These are phyloP conservation scores for Suhomyces vadensis DNA, from an alignment of 805 yeast genomes.

Conservation along the genomic window DNA sequence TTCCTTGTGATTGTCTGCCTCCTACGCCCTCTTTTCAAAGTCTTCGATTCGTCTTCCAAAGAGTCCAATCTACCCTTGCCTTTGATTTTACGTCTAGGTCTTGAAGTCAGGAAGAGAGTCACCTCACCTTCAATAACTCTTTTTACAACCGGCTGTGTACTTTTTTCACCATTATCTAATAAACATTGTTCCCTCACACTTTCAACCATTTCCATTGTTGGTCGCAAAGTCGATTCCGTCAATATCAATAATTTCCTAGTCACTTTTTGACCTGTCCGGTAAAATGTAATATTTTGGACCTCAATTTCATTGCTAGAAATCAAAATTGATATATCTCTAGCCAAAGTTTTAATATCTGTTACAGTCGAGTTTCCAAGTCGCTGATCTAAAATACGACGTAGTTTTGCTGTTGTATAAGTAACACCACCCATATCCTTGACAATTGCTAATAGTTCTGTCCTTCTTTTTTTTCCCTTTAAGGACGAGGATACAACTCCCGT, in stretches of 20 bases:
- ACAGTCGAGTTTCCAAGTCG: slow-evolving; percentile 26
- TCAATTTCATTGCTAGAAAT: slow-evolving; percentile 24
- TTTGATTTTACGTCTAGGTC: slow-evolving; percentile 8
- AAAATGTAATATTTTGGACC: slow-evolving; percentile 24
- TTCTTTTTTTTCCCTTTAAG: slow-evolving; percentile 31
- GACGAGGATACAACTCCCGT: slow-evolving; percentile 13
- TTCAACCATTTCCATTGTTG: slow-evolving; percentile 30
- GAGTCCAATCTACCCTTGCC: slow-evolving; percentile 25
- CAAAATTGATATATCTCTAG: slow-evolving; percentile 36
- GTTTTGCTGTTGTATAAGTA: slow-evolving; percentile 31
- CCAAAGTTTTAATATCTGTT: slow-evolving; percentile 42
- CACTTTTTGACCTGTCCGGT: slow-evolving; percentile 26
- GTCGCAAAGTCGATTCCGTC: slow-evolving; percentile 27
- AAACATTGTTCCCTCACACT: slow-evolving; percentile 25
- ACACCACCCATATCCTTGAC: slow-evolving; percentile 42
- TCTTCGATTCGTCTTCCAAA: slow-evolving; percentile 11
- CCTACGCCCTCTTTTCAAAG: slow-evolving; percentile 7
- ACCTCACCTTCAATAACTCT: slow-evolving; percentile 33
- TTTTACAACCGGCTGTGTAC: slow-evolving; percentile 13
- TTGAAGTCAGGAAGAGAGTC: slow-evolving; percentile 17
- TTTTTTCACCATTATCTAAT: slow-evolving; percentile 23
- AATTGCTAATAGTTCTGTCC: slow-evolving; percentile 29
- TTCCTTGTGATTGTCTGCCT: slow-evolving; percentile 2
- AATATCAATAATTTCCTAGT: slow-evolving; percentile 36
- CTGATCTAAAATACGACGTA: slow-evolving; percentile 35